Conservation (phyloP, 257 asterid species). For the Nicotiana attenuata region DNA sequence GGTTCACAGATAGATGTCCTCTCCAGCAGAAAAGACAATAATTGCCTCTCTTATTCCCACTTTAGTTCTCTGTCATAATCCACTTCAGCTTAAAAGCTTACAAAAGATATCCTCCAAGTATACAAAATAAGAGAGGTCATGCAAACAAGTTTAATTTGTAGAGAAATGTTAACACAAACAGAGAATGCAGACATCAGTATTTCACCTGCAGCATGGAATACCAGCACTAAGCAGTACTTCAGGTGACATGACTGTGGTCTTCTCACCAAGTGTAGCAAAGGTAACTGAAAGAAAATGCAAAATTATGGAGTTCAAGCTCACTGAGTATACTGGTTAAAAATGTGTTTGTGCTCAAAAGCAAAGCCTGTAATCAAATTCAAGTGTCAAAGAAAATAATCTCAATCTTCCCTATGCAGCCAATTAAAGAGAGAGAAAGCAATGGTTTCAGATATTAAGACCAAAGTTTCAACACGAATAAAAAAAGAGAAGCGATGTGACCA, state of each 20-base stretch:
- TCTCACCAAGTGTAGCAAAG: conserved; percentile 96
- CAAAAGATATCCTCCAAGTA: neutral
- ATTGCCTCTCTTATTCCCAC: neutral
- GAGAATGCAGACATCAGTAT: conserved; percentile 17
- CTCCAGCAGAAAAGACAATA: conserved; percentile 5
- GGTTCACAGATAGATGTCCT: neutral
- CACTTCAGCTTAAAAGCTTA: neutral
- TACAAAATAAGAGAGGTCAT: neutral
- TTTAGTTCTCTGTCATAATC: neutral
- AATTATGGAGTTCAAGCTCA: conserved; percentile 17
- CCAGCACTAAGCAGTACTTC: conserved; percentile 94
- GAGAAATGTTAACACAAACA: conserved; percentile 12
- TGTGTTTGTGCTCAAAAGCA: neutral
- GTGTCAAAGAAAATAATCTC: neutral
- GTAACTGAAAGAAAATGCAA: conserved; percentile 61
- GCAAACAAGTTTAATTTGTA: conserved; percentile 10
- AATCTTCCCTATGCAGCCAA: neutral
- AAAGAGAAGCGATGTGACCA: neutral
- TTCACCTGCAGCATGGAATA: conserved; percentile 99
- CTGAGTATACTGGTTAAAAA: neutral
- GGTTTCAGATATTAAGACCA: neutral
- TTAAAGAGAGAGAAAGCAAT: neutral
- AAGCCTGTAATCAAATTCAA: neutral
- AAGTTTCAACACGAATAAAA: neutral
- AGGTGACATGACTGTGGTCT: conserved; percentile 98